These are phyloP conservation scores for Luffa acutangula DNA, from an alignment of 306 rosid genomes.

Conservation along the genomic window DNA sequence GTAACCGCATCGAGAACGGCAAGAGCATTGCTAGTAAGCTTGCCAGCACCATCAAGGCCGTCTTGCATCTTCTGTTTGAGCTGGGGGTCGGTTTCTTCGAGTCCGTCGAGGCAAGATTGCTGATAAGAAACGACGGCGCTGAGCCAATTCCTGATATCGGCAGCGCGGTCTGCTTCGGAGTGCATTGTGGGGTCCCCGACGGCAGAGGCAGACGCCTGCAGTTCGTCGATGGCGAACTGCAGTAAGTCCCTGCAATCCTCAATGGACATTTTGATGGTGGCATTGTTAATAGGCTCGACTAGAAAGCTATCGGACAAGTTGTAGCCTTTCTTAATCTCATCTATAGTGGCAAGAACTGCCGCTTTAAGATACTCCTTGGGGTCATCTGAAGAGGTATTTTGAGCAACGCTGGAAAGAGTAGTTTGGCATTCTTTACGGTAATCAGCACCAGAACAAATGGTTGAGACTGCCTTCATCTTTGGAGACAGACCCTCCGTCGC, in stretches of 20 bases:
- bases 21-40: conserved; percentile 39
- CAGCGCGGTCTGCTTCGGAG: conserved; percentile 7
- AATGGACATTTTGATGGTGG: conserved; percentile 27
- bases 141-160: conserved; percentile 55
- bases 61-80: conserved; percentile 16
- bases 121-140: conserved; percentile 43
- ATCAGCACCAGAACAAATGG: conserved; percentile 32
- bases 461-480: conserved; percentile 15
- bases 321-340: conserved; percentile 28
- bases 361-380: conserved; percentile 34
- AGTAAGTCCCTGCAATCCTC: conserved; percentile 57
- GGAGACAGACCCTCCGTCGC: not conserved
- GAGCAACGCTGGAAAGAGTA: conserved; percentile 19
- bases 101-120: conserved; percentile 34
- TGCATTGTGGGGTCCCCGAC: conserved; percentile 21
- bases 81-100: conserved; percentile 13
- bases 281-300: conserved; percentile 1
- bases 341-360: conserved; percentile 23
- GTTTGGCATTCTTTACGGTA: conserved; percentile 32
- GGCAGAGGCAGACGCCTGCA: conserved; percentile 16
- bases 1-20: conserved; percentile 30
- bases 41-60: not conserved
- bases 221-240: conserved; percentile 28
- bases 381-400: conserved; percentile 12
- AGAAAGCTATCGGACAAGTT: conserved; percentile 38